phyloP scores from a whole-genome alignment of 179 eudicot species.

The Beta lomatogona region DNA sequence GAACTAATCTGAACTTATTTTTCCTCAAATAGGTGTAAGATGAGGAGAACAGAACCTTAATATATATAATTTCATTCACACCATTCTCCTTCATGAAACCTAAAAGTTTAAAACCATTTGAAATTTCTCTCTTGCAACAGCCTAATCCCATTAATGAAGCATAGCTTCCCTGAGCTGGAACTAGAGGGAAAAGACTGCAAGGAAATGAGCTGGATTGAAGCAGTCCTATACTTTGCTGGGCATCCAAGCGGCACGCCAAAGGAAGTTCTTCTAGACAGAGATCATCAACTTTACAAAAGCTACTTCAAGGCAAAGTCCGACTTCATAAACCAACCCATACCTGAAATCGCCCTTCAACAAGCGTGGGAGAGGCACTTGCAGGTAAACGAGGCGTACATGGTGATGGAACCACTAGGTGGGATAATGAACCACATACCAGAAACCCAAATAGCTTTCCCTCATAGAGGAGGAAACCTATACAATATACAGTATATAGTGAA shows the following conservation, averaged over 20 bases:
- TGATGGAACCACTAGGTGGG: constrained; percentile 53
- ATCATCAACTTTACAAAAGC: constrained; percentile 25
- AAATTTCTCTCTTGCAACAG: constrained; percentile 17
- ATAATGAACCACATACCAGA: constrained; percentile 49
- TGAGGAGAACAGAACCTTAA: too few species aligned
- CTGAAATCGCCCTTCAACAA: constrained; percentile 23
- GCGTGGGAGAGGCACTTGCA: constrained; percentile 29
- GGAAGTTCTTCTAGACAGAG: constrained; percentile 32
- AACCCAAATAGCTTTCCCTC: constrained; percentile 49
- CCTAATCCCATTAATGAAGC: constrained; percentile 28
- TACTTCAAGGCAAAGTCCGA: constrained; percentile 39
- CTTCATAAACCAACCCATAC: constrained; percentile 32
- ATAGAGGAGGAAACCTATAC: constrained; percentile 43
- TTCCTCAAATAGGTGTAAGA: too few species aligned
- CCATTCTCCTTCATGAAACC: background rate
- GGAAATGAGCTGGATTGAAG: constrained; percentile 41
- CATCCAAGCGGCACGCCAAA: constrained; percentile 23
- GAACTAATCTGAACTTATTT: too few species aligned
- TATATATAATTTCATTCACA: background rate
- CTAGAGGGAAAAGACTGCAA: constrained; percentile 28
- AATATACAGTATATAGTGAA: constrained; percentile 42
- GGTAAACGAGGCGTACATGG: constrained; percentile 30
- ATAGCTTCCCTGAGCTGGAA: constrained; percentile 32
- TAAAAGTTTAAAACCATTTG: background rate
- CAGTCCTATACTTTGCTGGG: constrained; percentile 28